Percentiles rank a stretch among this genome's conserved stretches.
Conservation (phyloP, 352 stramenopile species). For the Pythium coloratum region DNA sequence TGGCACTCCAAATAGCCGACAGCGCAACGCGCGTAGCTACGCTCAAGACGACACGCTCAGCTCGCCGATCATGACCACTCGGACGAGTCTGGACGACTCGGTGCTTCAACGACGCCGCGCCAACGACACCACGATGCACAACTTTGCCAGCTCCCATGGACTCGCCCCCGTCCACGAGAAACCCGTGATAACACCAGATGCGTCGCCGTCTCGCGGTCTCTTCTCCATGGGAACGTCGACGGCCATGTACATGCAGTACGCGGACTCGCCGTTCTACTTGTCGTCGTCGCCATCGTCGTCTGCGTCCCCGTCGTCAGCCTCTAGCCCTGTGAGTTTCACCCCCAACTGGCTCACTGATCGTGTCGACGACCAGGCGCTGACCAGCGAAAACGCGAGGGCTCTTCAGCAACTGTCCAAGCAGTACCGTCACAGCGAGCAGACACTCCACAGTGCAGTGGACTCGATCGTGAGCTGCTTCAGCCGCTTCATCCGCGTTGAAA, state of each 20-base stretch:
- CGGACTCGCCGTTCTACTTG: neutral
- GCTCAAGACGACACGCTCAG: conserved; percentile 2
- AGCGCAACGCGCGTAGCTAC: neutral
- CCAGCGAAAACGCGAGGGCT: conserved; percentile 1
- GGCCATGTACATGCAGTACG: conserved; percentile 7
- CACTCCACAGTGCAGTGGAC: conserved; percentile 43
- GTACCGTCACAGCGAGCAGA: conserved; percentile 42
- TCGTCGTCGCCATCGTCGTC: neutral
- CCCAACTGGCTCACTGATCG: conserved; percentile 3
- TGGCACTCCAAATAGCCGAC: conserved; percentile 2
- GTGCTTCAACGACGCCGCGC: conserved; percentile 17
- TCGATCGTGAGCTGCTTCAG: conserved; percentile 51
- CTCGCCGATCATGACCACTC: conserved; percentile 6
- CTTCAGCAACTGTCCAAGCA: conserved; percentile 34
- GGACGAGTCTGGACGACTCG: conserved; percentile 29
- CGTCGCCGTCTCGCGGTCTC: neutral
- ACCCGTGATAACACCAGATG: neutral
- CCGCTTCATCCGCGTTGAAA: conserved; percentile 68
- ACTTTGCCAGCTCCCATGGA: neutral
- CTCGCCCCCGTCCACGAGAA: neutral
- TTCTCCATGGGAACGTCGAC: conserved; percentile 4
- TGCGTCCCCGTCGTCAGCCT: neutral
- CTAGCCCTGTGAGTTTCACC: neutral
- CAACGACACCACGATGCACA: conserved; percentile 4
- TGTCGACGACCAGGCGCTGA: neutral